Evolutionary conservation across 441 rosid species (phyloP), one percentile per base, ranked within the genome.

Genomic region (Gossypium trilobum): DNA sequence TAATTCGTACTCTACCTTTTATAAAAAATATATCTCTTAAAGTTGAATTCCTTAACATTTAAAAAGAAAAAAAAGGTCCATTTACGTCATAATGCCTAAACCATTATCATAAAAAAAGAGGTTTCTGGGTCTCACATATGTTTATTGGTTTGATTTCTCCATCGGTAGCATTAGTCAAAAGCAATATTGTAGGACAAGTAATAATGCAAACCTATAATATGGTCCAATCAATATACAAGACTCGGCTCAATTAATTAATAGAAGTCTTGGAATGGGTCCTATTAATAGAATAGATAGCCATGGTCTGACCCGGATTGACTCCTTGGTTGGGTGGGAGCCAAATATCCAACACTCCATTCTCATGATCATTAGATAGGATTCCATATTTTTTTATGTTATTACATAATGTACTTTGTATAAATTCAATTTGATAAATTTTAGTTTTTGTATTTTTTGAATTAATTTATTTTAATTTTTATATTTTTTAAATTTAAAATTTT

Each of bases 161-260:
- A 56, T 56, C 11, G 29, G 23, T 22, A 3, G 61, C 60, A 56
- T 10, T 56, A 22, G 31, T 25, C 51, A 73, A 76, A 73, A 52
- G 70, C 62, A 63, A 48, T 75, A 11, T 14, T 58, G 76, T 78
- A 78, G 80, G 78, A 61, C 78, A 75, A 71, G 59, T 22, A 54
- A 71, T 77, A 71, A 63, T 64, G 63, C 73, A 81, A 80, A 71
- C 57, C 64, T 66, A 9, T 44, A 52, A 72, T 13, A 19, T 13
- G 52, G 68, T 69, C 74, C 70, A 72, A 78, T 76, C 73, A 57
- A 70, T 73, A 70, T 55, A 67, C 64, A 58, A 65, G 56, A 58
- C 55, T 46, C 1, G 68, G 65, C 52, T 58, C 14, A 16, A 20
- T 61, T 61, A 39, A 11, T 50, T 50, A n/a, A n/a, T n/a, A 4